These are phyloP conservation scores for Zasmidium cellare DNA, from an alignment of 2,329 filamentous ascomycete species.

Conservation along the genomic window DNA sequence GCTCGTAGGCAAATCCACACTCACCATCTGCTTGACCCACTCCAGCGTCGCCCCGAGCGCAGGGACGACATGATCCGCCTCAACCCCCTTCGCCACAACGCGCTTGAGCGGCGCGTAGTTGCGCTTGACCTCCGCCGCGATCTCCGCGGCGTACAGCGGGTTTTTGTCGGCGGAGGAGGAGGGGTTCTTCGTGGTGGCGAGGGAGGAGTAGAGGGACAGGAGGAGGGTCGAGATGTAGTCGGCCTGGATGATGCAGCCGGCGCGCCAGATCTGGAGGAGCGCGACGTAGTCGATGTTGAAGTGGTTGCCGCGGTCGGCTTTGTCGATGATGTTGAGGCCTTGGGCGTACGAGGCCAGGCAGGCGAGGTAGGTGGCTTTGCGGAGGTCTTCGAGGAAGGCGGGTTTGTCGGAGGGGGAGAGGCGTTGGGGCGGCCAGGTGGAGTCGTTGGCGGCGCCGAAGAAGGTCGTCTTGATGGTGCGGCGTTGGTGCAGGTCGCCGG, in stretches of 20 bases:
- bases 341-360: slow-evolving; percentile 66
- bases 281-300: slow-evolving; percentile 59
- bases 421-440: slow-evolving; percentile 36
- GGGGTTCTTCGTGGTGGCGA: slow-evolving; percentile 24
- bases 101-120: slow-evolving; percentile 55
- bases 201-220: slow-evolving; percentile 47
- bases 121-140: slow-evolving; percentile 56
- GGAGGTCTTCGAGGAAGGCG: slow-evolving; percentile 58
- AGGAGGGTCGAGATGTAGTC: slow-evolving; percentile 62
- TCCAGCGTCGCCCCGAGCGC: slow-evolving; percentile 63
- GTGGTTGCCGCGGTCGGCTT: slow-evolving; percentile 57
- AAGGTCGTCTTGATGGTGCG: slow-evolving; percentile 52
- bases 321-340: slow-evolving; percentile 64
- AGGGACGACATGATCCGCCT: slow-evolving; percentile 61
- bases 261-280: slow-evolving; percentile 65
- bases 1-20: slow-evolving; percentile 62
- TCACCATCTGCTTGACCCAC: slow-evolving; percentile 65
- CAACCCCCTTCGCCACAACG: slow-evolving; percentile 55
- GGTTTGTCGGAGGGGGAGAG: slow-evolving; percentile 35
- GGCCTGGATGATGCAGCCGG: slow-evolving; percentile 69
- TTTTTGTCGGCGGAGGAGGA: slow-evolving; percentile 43
- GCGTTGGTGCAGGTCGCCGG: slow-evolving; percentile 60
- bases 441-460: slow-evolving; percentile 36
- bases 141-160: slow-evolving; percentile 46
- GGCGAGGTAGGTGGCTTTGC: slow-evolving; percentile 61